Conservation (phyloP, 1,284 basidiomycete species). For the Naganishia sp. region DNA sequence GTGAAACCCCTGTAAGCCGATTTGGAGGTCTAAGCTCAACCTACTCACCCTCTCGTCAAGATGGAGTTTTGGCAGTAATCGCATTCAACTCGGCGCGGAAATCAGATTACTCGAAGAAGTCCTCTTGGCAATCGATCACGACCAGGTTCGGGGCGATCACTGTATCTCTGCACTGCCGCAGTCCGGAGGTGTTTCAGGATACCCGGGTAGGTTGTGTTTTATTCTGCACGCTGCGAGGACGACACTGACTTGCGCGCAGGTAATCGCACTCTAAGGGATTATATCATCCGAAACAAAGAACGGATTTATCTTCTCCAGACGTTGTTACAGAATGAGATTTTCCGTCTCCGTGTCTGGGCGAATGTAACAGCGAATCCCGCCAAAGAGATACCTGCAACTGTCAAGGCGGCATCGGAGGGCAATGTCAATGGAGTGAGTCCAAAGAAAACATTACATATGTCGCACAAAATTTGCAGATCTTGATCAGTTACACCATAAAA, state of each 20-base stretch:
- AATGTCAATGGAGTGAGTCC: constrained; percentile 37
- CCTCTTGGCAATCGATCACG: constrained; percentile 70
- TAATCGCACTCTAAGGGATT: constrained; percentile 58
- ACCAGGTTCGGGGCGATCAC: constrained; percentile 66
- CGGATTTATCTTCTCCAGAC: constrained; percentile 73
- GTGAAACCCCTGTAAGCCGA: constrained; percentile 75
- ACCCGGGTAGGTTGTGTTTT: constrained; percentile 39
- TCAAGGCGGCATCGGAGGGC: constrained; percentile 59
- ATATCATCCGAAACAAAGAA: constrained; percentile 62
- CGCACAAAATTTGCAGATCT: too few species aligned
- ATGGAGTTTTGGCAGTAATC: constrained; percentile 92
- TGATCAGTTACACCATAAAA: too few species aligned
- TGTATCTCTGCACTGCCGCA: constrained; percentile 69
- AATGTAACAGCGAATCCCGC: constrained; percentile 78
- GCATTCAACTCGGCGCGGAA: constrained; percentile 84
- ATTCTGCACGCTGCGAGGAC: too few species aligned
- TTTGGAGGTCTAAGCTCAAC: neutral
- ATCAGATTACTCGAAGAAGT: constrained; percentile 85
- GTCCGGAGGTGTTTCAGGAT: constrained; percentile 36
- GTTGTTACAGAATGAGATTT: constrained; percentile 87
- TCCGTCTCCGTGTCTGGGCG: constrained; percentile 81
- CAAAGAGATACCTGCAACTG: constrained; percentile 49
- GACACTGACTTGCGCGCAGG: constrained; percentile 34
- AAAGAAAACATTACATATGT: too few species aligned
- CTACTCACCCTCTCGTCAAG: constrained; percentile 53